phyloP scores from a whole-genome alignment of 805 yeast species.

The Candida tammaniensis region DNA sequence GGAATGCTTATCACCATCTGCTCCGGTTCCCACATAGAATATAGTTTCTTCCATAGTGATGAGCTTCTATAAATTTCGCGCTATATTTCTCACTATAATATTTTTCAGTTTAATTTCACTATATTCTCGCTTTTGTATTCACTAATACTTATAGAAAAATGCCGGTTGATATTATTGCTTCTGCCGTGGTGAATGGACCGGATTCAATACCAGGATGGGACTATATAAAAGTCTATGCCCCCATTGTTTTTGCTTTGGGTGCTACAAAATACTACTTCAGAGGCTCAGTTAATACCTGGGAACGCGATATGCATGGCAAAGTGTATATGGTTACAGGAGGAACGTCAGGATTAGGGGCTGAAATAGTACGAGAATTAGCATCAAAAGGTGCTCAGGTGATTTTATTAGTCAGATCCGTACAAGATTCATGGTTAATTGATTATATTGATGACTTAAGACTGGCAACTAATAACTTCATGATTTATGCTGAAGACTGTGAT shows the following conservation, averaged over 20 bases:
- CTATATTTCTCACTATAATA: background rate
- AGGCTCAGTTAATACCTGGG: slow-evolving; percentile 87
- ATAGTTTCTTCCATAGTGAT: slow-evolving; percentile 48
- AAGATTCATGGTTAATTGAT: slow-evolving; percentile 71
- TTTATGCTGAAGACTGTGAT: slow-evolving; percentile 91
- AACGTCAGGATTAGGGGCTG: slow-evolving; percentile 86
- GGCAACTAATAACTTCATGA: slow-evolving; percentile 63
- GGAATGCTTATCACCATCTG: slow-evolving; percentile 42
- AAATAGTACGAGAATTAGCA: slow-evolving; percentile 73
- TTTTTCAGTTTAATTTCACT: background rate
- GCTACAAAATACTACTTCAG: slow-evolving; percentile 69
- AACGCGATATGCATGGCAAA: slow-evolving; percentile 85
- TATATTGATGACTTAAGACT: slow-evolving; percentile 76
- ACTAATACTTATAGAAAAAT: slow-evolving; percentile 30
- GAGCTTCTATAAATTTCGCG: slow-evolving; percentile 5
- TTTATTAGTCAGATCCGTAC: slow-evolving; percentile 62
- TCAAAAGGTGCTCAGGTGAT: slow-evolving; percentile 82
- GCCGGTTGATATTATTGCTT: slow-evolving; percentile 84
- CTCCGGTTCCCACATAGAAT: slow-evolving; percentile 45
- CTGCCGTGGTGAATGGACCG: slow-evolving; percentile 69
- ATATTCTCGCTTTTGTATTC: background rate
- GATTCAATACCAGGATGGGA: slow-evolving; percentile 73
- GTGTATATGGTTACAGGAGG: slow-evolving; percentile 90
- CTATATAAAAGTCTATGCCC: slow-evolving; percentile 54
- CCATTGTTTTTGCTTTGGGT: slow-evolving; percentile 45